Conservation (phyloP, 2,329 filamentous ascomycete genomes). For the Trichoderma aggressivum region DNA sequence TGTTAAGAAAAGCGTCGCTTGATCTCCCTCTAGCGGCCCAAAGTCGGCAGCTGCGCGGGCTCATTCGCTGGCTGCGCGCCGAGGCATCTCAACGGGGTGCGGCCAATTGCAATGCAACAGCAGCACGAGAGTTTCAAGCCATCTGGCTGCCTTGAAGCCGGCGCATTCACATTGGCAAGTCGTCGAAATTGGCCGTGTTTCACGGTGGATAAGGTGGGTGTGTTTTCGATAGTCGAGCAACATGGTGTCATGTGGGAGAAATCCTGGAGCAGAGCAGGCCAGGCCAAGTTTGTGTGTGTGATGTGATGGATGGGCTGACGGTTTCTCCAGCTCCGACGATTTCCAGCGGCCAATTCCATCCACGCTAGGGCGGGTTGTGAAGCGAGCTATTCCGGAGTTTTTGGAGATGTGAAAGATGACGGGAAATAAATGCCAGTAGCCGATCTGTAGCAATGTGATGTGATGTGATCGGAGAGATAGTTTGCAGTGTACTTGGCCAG, state of each 20-base stretch:
- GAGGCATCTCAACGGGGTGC: background rate
- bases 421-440: background rate
- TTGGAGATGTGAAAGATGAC: background rate
- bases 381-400: background rate
- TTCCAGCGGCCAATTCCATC: background rate
- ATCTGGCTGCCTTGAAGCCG: background rate
- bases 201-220: background rate
- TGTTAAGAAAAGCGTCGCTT: background rate
- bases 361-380: background rate
- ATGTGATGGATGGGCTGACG: background rate
- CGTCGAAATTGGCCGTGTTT: background rate
- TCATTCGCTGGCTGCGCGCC: background rate
- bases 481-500: background rate
- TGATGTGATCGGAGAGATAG: background rate
- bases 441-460: background rate
- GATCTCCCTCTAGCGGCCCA: background rate
- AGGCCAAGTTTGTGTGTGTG: background rate
- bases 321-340: background rate
- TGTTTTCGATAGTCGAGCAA: background rate
- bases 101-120: background rate
- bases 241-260: background rate
- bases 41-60: background rate
- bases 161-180: background rate
- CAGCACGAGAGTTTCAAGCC: background rate
- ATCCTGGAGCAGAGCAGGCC: background rate